phyloP scores from a whole-genome alignment of 768 basidiomycete species.

The Butyriboletus loyo region DNA sequence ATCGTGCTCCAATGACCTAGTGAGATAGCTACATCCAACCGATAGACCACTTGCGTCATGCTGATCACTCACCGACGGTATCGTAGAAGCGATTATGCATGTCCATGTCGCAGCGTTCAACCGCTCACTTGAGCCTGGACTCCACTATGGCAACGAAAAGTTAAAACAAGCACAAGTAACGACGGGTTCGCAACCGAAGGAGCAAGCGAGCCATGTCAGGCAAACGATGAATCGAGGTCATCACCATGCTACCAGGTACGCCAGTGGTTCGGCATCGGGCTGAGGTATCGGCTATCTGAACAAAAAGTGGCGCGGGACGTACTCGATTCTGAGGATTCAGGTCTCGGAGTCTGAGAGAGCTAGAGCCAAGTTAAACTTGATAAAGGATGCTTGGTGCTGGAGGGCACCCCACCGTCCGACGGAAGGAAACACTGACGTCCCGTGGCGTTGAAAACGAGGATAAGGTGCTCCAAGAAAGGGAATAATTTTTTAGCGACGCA shows the following conservation, averaged over 20 bases:
- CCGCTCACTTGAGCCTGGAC: neutral
- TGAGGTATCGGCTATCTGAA: neutral
- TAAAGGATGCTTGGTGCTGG: slow-evolving; percentile 4
- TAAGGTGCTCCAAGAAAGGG: slow-evolving; percentile 16
- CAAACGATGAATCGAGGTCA: slow-evolving; percentile 15
- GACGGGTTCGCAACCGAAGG: neutral
- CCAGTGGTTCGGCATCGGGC: neutral
- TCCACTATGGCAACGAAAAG: neutral
- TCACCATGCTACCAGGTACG: slow-evolving; percentile 1
- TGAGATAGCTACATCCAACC: neutral
- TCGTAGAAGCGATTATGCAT: neutral
- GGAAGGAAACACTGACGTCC: neutral
- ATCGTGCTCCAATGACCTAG: neutral
- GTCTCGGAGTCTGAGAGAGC: neutral
- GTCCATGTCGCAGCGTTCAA: neutral
- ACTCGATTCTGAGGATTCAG: neutral
- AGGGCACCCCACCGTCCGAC: neutral
- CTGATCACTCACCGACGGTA: neutral
- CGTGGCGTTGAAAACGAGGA: slow-evolving; percentile 3
- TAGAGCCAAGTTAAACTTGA: slow-evolving; percentile 1
- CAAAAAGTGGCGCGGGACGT: neutral
- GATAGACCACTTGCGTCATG: neutral
- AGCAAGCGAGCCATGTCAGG: neutral
- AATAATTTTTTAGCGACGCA: slow-evolving; percentile 11
- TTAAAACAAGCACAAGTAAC: neutral